These are phyloP conservation scores for Scleromitrula shiraiana DNA, from an alignment of 2,329 filamentous ascomycete species.

Conservation along the genomic window DNA sequence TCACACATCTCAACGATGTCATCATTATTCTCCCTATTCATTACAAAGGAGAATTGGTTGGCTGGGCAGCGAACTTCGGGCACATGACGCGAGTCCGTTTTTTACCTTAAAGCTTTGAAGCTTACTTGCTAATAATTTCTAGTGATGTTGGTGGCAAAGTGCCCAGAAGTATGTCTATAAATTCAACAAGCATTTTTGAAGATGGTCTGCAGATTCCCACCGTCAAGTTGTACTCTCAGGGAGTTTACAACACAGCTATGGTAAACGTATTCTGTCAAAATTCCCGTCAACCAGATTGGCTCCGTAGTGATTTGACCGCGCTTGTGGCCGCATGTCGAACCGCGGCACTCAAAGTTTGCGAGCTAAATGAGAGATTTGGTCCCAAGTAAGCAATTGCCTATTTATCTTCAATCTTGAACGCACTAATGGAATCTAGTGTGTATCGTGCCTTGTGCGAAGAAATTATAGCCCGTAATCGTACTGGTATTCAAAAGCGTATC, in stretches of 20 bases:
- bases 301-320: constrained; percentile 2
- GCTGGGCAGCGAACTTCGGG: constrained; percentile 5
- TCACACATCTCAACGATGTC: constrained; percentile 4
- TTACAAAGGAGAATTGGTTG: neutral
- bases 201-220: constrained; percentile 3
- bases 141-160: constrained; percentile 2
- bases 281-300: constrained; percentile 2
- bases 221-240: constrained; percentile 1
- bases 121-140: neutral
- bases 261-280: constrained; percentile 3
- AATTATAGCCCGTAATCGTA: neutral
- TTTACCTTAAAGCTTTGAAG: neutral
- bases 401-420: no score
- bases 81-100: neutral
- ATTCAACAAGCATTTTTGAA: neutral
- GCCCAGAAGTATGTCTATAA: constrained; percentile 2
- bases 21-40: constrained; percentile 2
- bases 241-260: neutral
- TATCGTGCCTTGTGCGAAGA: constrained; percentile 3
- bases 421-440: neutral
- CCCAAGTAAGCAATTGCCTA: constrained; percentile 2
- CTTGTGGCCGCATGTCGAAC: constrained; percentile 5
- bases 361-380: constrained; percentile 2
- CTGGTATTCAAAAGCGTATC: neutral
- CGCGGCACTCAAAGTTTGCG: neutral